A percentile compares a stretch with the other conserved stretches of the same genome.
Evolutionary conservation across 176 grass and related monocot genomes (phyloP).

Genomic region (Triticum turgidum): DNA sequence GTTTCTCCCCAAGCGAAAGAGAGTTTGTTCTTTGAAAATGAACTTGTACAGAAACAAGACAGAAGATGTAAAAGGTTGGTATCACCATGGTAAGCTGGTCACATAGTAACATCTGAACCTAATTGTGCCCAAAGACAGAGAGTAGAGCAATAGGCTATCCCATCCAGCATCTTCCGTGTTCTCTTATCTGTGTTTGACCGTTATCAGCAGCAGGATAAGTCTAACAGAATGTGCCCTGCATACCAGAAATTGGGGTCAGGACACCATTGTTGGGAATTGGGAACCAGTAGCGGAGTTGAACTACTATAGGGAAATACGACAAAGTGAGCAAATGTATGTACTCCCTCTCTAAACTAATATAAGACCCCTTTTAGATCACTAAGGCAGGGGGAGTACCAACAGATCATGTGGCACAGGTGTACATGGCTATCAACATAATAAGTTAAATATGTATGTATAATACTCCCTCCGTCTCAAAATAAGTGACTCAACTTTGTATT

Average conservation of each 20-base stretch:
- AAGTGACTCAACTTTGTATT: no score
- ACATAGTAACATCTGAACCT: neutral
- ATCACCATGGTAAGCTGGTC: neutral
- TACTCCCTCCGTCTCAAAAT: no score
- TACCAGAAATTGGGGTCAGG: neutral
- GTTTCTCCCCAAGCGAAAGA: neutral
- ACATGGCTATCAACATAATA: neutral
- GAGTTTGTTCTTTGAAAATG: neutral
- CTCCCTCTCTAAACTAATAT: no score
- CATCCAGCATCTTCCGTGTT: neutral
- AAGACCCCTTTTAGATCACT: no score
- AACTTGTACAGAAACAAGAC: neutral
- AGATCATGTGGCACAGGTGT: neutral
- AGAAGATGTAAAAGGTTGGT: neutral
- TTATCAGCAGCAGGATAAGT: neutral
- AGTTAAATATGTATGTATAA: neutral
- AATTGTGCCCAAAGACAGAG: neutral
- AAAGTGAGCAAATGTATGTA: neutral
- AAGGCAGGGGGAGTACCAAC: no score
- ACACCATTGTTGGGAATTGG: neutral
- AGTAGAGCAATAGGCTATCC: neutral
- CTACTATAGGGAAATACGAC: neutral
- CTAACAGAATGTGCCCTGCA: neutral
- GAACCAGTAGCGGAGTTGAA: neutral
- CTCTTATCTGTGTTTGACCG: neutral